A percentile compares a stretch with the other conserved stretches of the same genome.
phyloP scores from a whole-genome alignment of 2,329 filamentous ascomycete genomes.

The Apiospora marii region DNA sequence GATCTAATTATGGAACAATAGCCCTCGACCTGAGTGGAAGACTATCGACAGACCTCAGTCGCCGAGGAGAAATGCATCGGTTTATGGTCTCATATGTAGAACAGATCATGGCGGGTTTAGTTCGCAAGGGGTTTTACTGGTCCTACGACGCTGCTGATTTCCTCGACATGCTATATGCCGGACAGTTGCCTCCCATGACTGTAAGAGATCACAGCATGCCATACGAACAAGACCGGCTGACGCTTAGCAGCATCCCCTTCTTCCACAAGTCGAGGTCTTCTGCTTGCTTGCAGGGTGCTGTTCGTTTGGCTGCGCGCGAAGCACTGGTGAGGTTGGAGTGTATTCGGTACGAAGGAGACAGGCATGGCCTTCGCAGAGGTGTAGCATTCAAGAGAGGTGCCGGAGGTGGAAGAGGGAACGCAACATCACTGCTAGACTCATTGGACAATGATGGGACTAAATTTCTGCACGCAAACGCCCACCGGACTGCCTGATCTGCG shows the following conservation, averaged over 20 bases:
- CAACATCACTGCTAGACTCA: not conserved
- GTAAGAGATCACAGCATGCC: not conserved
- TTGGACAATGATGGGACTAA: not conserved
- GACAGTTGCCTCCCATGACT: conserved; percentile 7
- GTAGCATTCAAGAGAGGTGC: conserved; percentile 2
- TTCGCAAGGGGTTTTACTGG: no score
- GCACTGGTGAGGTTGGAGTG: not conserved
- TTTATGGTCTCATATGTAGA: no score
- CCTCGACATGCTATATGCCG: conserved; percentile 1
- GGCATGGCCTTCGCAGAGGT: not conserved
- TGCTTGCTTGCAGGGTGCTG: not conserved
- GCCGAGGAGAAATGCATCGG: no score
- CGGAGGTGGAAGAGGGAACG: not conserved
- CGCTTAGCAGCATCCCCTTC: conserved; percentile 5
- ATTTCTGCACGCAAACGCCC: not conserved
- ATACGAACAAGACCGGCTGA: not conserved
- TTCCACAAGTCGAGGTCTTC: not conserved
- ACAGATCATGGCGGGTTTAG: no score
- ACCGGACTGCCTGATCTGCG: not conserved
- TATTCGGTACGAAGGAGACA: not conserved
- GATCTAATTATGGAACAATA: not conserved
- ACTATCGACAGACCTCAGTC: no score
- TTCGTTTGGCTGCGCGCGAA: not conserved
- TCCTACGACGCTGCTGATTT: conserved; percentile 3
- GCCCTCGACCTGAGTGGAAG: no score